Base-by-base conservation (phyloP, 305 asterid genomes). In the Solanum aculeatissimum region DNA sequence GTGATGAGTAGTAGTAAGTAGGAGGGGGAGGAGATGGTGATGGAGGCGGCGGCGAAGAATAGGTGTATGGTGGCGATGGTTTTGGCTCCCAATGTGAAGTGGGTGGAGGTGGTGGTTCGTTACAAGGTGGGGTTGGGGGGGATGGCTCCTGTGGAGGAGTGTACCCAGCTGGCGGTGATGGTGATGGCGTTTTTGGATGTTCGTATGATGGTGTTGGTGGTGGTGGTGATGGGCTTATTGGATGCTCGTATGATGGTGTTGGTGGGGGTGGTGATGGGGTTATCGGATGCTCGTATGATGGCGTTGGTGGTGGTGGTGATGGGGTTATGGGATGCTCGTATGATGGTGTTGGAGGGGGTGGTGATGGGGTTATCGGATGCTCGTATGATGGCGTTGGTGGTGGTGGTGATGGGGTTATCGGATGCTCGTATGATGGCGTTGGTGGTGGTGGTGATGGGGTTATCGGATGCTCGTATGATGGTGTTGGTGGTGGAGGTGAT, bases 281-380 rank as follows among this genome's bases (percentile, higher is more conserved):
- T 65, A 14, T 15, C 0, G 74, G 45, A 4, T 66, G 47, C 1
- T 23, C 58, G 1, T 74, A 25, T 70, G 91, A 91, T 0, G 86
- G 84, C 1, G 91, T 82, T 6, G 94, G 92, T 40, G 92, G 88
- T 10, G 85, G 87, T 11, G 83, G 84, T 51, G 93, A 88, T 18
- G 92, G 88, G 0, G 87, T 54, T 75, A 80, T 63, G 1, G 70
- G 70, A 7, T 63, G 42, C 0, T 27, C 70, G 0, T 63, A 63
- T 13, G 70, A 25, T 0, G 70, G 70, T 12, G 70, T 62, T 62
- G 70, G 70, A 12, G 60, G 21, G 16, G 90, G 84, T 7, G 87
- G 51, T 38, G 80, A 21, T 45, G 85, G 87, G 0, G 90, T 86
- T 16, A 91, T 79, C 23, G 89, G 29, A 9, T 89, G 63, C 0